Conservation (phyloP, 352 stramenopile genomes). For the Phytophthora europaea region DNA sequence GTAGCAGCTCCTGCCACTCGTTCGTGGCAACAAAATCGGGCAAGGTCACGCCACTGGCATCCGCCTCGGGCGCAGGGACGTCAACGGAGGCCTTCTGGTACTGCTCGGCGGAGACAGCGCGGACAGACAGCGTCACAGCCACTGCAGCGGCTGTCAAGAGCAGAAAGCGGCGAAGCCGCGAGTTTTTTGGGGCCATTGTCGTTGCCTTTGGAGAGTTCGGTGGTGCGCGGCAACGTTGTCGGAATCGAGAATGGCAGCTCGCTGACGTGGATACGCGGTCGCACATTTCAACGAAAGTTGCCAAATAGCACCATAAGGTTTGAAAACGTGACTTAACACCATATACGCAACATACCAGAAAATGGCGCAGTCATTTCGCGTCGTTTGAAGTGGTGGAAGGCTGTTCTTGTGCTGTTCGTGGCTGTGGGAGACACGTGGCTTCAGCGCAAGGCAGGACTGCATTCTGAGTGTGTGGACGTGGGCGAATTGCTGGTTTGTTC, state of each 20-base stretch:
- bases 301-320: background rate
- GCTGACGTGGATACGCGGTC: slow-evolving; percentile 29
- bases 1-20: slow-evolving; percentile 78
- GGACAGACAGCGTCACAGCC: slow-evolving; percentile 15
- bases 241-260: slow-evolving; percentile 30
- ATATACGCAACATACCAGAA: background rate
- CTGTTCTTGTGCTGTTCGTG: background rate
- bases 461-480: background rate
- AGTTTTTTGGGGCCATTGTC: slow-evolving; percentile 23
- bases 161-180: slow-evolving; percentile 30
- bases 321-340: slow-evolving; percentile 15
- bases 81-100: slow-evolving; percentile 19
- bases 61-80: slow-evolving; percentile 7
- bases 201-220: background rate
- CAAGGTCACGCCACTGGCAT: slow-evolving; percentile 21
- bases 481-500: background rate
- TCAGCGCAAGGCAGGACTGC: background rate
- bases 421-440: slow-evolving; percentile 30
- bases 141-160: slow-evolving; percentile 25
- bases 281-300: background rate
- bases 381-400: background rate
- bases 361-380: background rate
- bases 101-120: slow-evolving; percentile 4
- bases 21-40: slow-evolving; percentile 59
- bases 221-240: slow-evolving; percentile 12